Evolutionary conservation across 164 flowering plant genomes (phyloP).

Genomic region (Macadamia tetraphylla): DNA sequence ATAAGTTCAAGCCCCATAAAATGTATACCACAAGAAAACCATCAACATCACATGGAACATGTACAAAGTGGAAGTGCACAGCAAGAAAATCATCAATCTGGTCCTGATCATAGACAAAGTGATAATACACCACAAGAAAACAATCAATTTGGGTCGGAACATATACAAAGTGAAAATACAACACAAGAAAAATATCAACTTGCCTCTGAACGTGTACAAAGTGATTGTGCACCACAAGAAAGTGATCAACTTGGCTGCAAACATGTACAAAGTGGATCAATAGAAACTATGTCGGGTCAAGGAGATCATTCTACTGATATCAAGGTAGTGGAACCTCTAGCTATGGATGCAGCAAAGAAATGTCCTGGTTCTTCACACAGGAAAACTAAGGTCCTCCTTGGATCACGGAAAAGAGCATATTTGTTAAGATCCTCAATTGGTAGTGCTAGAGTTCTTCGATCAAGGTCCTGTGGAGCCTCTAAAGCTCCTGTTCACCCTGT

Average conservation of each 20-base stretch:
- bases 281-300: background rate
- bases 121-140: slow-evolving; percentile 11
- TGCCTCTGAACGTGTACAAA: slow-evolving; percentile 1
- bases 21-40: slow-evolving; percentile 1
- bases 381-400: slow-evolving; percentile 11
- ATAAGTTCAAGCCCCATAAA: slow-evolving; percentile 5
- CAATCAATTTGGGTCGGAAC: slow-evolving; percentile 8
- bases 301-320: slow-evolving; percentile 9
- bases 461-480: slow-evolving; percentile 17
- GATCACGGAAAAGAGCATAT: slow-evolving; percentile 13
- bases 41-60: too few relatives aligned
- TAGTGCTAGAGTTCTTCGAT: slow-evolving; percentile 23
- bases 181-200: slow-evolving; percentile 9
- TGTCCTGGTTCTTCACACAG: background rate
- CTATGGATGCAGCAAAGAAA: slow-evolving; percentile 10
- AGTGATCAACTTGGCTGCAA: slow-evolving; percentile 9
- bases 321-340: slow-evolving; percentile 4
- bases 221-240: slow-evolving; percentile 2
- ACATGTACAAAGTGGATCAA: slow-evolving; percentile 8
- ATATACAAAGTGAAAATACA: slow-evolving; percentile 10
- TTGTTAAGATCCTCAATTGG: slow-evolving; percentile 19
- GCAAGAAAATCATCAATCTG: slow-evolving; percentile 7
- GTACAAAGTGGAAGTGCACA: slow-evolving; percentile 2
- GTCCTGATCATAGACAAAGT: slow-evolving; percentile 7
- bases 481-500: slow-evolving; percentile 15